A percentile compares a stretch with the other conserved stretches of the same genome.
phyloP scores from a whole-genome alignment of 75 land plant species.

The Selaginella moellendorffii region DNA sequence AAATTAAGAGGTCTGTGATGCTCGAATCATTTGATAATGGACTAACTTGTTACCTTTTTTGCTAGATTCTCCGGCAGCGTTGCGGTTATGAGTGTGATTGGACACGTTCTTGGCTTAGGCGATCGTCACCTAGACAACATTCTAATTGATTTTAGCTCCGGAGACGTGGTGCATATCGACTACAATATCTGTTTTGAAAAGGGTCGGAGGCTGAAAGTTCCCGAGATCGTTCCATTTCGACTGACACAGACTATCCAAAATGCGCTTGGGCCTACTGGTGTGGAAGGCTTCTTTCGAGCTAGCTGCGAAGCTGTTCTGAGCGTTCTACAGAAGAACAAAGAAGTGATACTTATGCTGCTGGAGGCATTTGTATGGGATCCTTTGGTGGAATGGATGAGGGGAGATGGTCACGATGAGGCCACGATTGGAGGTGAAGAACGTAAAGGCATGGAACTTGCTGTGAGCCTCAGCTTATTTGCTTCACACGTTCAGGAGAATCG shows the following conservation, averaged over 20 bases:
- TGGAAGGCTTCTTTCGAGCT: conserved; percentile 71
- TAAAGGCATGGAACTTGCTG: conserved; percentile 94
- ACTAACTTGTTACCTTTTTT: too few relatives aligned
- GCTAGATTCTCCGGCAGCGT: conserved; percentile 79
- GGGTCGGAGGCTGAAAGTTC: conserved; percentile 86
- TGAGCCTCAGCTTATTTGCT: conserved; percentile 83
- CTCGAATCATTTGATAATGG: too few relatives aligned
- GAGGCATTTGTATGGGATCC: conserved; percentile 99
- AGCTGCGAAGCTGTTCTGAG: conserved; percentile 78
- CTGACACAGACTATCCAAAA: conserved; percentile 59
- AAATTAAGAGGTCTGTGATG: conserved; percentile 46
- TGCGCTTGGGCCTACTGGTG: conserved; percentile 54
- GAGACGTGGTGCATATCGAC: conserved; percentile 96
- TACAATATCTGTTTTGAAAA: conserved; percentile 99
- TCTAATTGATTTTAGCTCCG: conserved; percentile 72
- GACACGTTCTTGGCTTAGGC: conserved; percentile 86
- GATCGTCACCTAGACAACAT: conserved; percentile 98
- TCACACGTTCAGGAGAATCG: conserved; percentile 91
- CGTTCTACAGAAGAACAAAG: conserved; percentile 69
- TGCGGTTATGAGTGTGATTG: conserved; percentile 96
- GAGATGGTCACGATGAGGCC: conserved; percentile 84
- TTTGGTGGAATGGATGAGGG: conserved; percentile 90
- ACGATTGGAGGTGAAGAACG: conserved; percentile 92
- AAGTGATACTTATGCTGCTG: conserved; percentile 73
- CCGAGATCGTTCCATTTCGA: conserved; percentile 99